A percentile compares a stretch with the other conserved stretches of the same genome.
phyloP scores from a whole-genome alignment of 2,329 filamentous ascomycete genomes.

The Colletotrichum sublineola region DNA sequence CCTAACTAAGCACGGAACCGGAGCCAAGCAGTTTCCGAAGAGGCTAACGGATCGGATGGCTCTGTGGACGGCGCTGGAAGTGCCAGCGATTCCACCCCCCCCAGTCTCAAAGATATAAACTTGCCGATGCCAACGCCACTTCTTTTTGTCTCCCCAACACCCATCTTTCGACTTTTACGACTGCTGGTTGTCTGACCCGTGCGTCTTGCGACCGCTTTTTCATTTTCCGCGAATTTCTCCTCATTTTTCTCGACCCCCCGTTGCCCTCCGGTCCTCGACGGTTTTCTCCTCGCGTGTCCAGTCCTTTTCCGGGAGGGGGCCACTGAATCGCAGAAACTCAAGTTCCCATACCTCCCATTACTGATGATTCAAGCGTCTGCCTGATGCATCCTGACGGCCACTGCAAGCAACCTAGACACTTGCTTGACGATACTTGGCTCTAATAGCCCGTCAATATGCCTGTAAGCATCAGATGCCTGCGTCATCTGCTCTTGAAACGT shows the following conservation, averaged over 20 bases:
- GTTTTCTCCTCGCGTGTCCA: conserved; percentile 8
- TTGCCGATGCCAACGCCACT: conserved; percentile 42
- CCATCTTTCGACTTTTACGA: conserved; percentile 19
- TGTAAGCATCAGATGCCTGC: conserved; percentile 34
- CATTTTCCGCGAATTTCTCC: conserved; percentile 27
- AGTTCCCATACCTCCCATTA: conserved; percentile 34
- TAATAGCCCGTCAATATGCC: conserved; percentile 42
- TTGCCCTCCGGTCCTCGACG: background rate
- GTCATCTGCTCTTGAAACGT: background rate
- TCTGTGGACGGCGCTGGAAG: conserved; percentile 27
- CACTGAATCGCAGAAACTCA: conserved; percentile 37
- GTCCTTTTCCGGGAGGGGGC: conserved; percentile 17
- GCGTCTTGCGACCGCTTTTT: conserved; percentile 15
- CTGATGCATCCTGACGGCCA: conserved; percentile 41
- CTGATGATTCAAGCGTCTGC: conserved; percentile 41
- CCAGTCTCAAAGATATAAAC: conserved; percentile 42
- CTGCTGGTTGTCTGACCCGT: conserved; percentile 15
- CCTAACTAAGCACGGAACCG: conserved; percentile 20
- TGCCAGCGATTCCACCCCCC: conserved; percentile 39
- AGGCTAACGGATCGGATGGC: conserved; percentile 15
- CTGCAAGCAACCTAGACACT: conserved; percentile 41
- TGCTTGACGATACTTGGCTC: conserved; percentile 41
- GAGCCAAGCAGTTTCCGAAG: conserved; percentile 22
- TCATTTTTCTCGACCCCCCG: background rate
- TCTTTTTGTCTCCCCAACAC: conserved; percentile 29